Conservation (phyloP, 805 yeast genomes). For the Metschnikowia hibisci region DNA sequence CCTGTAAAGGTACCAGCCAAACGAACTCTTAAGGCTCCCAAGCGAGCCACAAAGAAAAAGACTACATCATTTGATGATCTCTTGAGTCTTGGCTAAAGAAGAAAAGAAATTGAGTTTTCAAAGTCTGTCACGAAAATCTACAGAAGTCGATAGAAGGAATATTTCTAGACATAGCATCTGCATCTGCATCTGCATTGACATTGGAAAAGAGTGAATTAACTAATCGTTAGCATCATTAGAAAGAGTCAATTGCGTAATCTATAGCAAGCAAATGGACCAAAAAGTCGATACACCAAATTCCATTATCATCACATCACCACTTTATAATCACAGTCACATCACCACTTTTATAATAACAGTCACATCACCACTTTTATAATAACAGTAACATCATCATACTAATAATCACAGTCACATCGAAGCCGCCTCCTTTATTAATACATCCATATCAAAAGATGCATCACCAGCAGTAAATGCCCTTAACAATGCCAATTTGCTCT, state of each 20-base stretch:
- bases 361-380: no score
- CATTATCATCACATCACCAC: no score
- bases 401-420: conserved; percentile 43
- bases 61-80: conserved; percentile 12
- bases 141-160: background rate
- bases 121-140: conserved; percentile 1
- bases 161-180: background rate
- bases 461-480: conserved; percentile 69
- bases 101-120: no score
- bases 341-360: no score
- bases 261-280: no score
- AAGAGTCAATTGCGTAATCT: no score
- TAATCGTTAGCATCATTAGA: no score
- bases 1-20: conserved; percentile 1
- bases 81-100: conserved; percentile 11
- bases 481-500: conserved; percentile 55
- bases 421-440: conserved; percentile 68
- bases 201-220: no score
- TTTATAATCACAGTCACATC: no score
- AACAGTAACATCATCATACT: no score
- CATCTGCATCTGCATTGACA: no score
- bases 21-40: background rate
- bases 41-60: conserved; percentile 6
- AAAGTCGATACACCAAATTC: no score
- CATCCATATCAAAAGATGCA: conserved; percentile 59